Percentiles rank a stretch among this genome's conserved stretches.
Evolutionary conservation across 2,329 filamentous ascomycete genomes (phyloP).

Genomic region (Ambrosiella xylebori): DNA sequence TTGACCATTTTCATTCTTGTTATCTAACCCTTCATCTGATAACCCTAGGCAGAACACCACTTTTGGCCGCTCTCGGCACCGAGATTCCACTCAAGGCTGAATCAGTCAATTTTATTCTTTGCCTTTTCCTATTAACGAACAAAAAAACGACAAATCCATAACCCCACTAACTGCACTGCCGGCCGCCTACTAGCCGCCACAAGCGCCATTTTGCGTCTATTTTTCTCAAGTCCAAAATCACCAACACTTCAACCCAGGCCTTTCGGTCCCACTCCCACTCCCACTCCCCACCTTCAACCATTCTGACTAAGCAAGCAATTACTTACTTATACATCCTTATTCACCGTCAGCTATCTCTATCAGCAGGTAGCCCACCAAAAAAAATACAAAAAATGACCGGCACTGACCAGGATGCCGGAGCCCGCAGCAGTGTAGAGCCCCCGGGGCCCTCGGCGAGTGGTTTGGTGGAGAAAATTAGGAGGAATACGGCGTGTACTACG

Average conservation of each 20-base stretch:
- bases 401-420: background rate
- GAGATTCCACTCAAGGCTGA: background rate
- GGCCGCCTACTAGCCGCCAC: background rate
- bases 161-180: background rate
- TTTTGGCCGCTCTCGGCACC: constrained; percentile 6
- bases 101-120: background rate
- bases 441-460: background rate
- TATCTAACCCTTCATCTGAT: background rate
- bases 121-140: background rate
- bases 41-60: background rate
- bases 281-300: too few relatives aligned
- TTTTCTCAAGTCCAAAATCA: background rate
- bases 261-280: too few relatives aligned
- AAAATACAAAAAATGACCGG: background rate
- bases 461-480: constrained; percentile 16
- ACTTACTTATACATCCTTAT: too few relatives aligned
- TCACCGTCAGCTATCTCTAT: too few relatives aligned
- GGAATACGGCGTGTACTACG: constrained; percentile 20
- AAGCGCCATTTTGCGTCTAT: background rate
- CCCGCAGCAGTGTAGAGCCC: background rate
- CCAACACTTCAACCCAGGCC: too few relatives aligned
- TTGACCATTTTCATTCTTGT: background rate
- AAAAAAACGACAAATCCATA: background rate
- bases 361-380: too few relatives aligned
- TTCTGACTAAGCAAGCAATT: too few relatives aligned